Base-by-base conservation (phyloP, 2,329 filamentous ascomycete species). In the Neopestalotiopsis sp. region DNA sequence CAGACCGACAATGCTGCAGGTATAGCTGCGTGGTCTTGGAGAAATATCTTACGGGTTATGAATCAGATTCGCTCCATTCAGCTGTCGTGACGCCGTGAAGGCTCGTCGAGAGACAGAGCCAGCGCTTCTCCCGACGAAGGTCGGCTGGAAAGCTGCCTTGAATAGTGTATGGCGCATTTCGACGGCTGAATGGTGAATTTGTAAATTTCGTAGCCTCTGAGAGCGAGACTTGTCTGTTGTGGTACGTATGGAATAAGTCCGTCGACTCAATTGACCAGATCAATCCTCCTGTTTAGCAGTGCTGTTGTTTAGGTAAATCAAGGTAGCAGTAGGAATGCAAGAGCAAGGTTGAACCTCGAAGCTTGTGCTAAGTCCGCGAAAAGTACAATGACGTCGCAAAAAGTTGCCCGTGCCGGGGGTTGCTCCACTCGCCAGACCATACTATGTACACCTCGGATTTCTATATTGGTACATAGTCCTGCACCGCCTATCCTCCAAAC, bases 11-110 rank as follows among this genome's bases (percentile, higher is more conserved):
- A 28, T 0, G 0, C 5, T 61, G n/a, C 14, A 61, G 4, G 34
- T 2, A 42, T n/a, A 20, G 2, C 17, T 9, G 24, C 24, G 24
- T 4, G 10, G 12, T 12, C 9, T 4, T 30, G 32, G 38, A 13
- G 32, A 40, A 4, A 40, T 6, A 3, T 79, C 81, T 75, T 71
- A 84, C 83, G 81, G 72, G 17, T 74, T 73, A 68, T 81, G 83
- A 49, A 84, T 78, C 67, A 81, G 79, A 70, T 85, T 85, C 67
- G 73, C 76, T 17, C 76, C 78, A 40, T 69, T 68, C 4, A 67
- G 65, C 58, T 66, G 69, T 38, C 65, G 72, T 14, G 78, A 76
- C 4, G 74, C 75, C 32, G 78, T 77, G 67, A 81, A 79, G 13
- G 65, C 45, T 42, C 74, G 71, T 17, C 62, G 62, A 24, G 10